Evolutionary conservation across 2,329 filamentous ascomycete species (phyloP).

Genomic region (Ceratocystis eucalypticola): DNA sequence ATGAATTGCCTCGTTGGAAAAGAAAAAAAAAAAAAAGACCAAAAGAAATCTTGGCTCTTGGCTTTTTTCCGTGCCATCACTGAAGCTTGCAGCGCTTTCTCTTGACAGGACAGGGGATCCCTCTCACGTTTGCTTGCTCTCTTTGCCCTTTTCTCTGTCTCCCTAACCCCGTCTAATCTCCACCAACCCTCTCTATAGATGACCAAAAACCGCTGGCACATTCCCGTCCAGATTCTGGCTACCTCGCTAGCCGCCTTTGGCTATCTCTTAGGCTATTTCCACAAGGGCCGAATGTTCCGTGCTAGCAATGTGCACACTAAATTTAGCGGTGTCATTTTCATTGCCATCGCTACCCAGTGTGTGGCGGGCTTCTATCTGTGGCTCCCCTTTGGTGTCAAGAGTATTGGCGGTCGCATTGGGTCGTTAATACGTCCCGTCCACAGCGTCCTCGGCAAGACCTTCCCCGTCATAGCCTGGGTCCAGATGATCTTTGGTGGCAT

Average conservation of each 20-base stretch:
- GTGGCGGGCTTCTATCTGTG: slow-evolving; percentile 75
- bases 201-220: slow-evolving; percentile 82
- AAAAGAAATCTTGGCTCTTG: neutral
- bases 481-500: slow-evolving; percentile 97
- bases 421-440: slow-evolving; percentile 59
- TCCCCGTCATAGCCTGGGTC: slow-evolving; percentile 77
- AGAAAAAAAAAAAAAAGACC: too few relatives aligned
- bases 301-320: slow-evolving; percentile 61
- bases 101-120: neutral
- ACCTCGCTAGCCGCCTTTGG: slow-evolving; percentile 65
- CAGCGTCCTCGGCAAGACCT: slow-evolving; percentile 68
- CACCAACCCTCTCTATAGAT: slow-evolving; percentile 42
- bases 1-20: neutral
- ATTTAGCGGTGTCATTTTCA: slow-evolving; percentile 69
- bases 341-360: slow-evolving; percentile 64
- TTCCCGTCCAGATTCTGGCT: slow-evolving; percentile 68
- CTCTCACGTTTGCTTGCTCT: neutral
- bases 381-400: slow-evolving; percentile 66
- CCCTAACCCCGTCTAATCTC: neutral
- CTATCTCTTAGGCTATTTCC: slow-evolving; percentile 82
- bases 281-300: slow-evolving; percentile 77
- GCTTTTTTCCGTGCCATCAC: neutral
- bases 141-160: neutral
- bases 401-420: slow-evolving; percentile 66
- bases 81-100: neutral